A percentile compares a stretch with the other conserved stretches of the same genome.
Conservation (phyloP, 2,329 filamentous ascomycete genomes). For the Alternaria longipes region DNA sequence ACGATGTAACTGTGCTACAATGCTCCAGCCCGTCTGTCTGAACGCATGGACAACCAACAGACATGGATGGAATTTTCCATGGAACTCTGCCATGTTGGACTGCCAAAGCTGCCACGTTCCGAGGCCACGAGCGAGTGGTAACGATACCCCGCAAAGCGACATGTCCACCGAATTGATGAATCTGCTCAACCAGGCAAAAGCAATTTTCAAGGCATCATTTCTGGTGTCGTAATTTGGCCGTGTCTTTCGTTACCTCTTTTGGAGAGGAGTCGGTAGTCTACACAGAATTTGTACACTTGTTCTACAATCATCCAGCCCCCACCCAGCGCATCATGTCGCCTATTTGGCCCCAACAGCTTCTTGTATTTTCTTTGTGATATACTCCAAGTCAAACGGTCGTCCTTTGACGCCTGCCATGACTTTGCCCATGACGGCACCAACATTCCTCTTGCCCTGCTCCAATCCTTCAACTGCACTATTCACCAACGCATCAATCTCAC, state of each 20-base stretch:
- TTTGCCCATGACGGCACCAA: slow-evolving; percentile 72
- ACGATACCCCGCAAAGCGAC: slow-evolving; percentile 3
- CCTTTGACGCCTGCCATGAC: slow-evolving; percentile 65
- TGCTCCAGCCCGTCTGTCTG: not conserved
- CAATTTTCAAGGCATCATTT: not conserved
- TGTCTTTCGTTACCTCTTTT: not conserved
- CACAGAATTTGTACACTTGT: slow-evolving; percentile 12
- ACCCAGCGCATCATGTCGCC: not conserved
- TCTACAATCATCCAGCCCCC: slow-evolving; percentile 7
- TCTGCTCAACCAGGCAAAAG: not conserved
- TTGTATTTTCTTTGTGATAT: slow-evolving; percentile 70
- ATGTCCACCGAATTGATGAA: not conserved
- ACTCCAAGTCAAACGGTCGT: slow-evolving; percentile 70
- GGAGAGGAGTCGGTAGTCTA: slow-evolving; percentile 11
- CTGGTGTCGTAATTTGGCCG: slow-evolving; percentile 6
- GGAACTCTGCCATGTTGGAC: not conserved
- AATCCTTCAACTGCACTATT: slow-evolving; percentile 62
- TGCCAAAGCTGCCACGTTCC: slow-evolving; percentile 6
- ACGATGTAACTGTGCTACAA: slow-evolving; percentile 14
- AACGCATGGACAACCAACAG: not conserved
- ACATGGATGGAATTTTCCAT: not conserved
- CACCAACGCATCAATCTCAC: slow-evolving; percentile 67
- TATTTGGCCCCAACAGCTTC: slow-evolving; percentile 36
- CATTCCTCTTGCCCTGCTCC: slow-evolving; percentile 59
- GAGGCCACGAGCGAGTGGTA: not conserved